Percentiles rank a stretch among this genome's conserved stretches.
phyloP scores from a whole-genome alignment of 306 rosid genomes.

The Gleditsia sinensis region DNA sequence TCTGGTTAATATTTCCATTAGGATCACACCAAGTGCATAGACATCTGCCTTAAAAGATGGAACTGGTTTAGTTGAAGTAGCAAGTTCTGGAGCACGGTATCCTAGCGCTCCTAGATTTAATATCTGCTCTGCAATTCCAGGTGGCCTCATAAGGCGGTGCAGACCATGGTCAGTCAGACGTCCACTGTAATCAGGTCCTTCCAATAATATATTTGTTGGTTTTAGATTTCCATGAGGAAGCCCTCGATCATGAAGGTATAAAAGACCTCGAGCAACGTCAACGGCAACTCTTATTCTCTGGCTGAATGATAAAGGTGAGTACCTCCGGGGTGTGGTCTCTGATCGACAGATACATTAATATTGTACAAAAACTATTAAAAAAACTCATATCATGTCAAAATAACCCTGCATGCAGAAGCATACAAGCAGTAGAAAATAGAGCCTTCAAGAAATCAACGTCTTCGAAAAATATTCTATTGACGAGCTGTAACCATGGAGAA shows the following conservation, averaged over 20 bases:
- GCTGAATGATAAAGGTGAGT: constrained; percentile 79
- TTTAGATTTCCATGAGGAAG: constrained; percentile 93
- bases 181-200: constrained; percentile 64
- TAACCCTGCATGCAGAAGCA: constrained; percentile 13
- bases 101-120: constrained; percentile 95
- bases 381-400: constrained; percentile 27
- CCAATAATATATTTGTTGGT: constrained; percentile 77
- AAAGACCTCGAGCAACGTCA: constrained; percentile 76
- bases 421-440: constrained; percentile 21
- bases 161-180: constrained; percentile 82
- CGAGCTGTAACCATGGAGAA: constrained; percentile 5
- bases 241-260: constrained; percentile 91
- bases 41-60: constrained; percentile 94
- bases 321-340: constrained; percentile 91
- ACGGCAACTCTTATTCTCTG: constrained; percentile 81
- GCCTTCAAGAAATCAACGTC: constrained; percentile 20
- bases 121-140: constrained; percentile 91
- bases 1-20: constrained; percentile 89
- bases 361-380: constrained; percentile 33
- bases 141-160: constrained; percentile 89
- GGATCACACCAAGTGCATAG: constrained; percentile 89
- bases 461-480: background rate
- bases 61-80: constrained; percentile 67
- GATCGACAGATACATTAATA: constrained; percentile 44
- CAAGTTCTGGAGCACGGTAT: constrained; percentile 90